Base-by-base conservation (phyloP, 371 early-diverging fungal species). In the Funneliformis caledonium region DNA sequence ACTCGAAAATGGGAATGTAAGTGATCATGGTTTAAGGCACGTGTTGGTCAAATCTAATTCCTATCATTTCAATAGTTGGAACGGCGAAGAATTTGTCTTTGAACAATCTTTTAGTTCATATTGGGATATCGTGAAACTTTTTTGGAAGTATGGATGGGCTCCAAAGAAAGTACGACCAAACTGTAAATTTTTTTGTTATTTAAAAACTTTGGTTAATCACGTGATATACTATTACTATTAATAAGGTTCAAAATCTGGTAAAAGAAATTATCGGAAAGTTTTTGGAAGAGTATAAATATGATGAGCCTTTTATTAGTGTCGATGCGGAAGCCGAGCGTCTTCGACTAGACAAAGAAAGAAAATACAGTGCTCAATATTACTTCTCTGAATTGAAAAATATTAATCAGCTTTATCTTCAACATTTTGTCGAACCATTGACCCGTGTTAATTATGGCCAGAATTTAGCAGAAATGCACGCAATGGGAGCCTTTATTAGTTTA, bases 361-460 rank as follows among this genome's bases (percentile, higher is more conserved):
- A 89, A 37, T 59, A 77, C 19, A 82, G 88, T 22, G 87, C 91
- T 8, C 70, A 83, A 8, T 78, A 81, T 16, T 91, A 87, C 76
- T 81, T 91, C n/a, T 81, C 83, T 45, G 76, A 82, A 14, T 73
- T 82, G 37, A 72, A 83, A 16, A 82, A 84, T 0, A 83, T 91
- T 59, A 75, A 81, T 33, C 78, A 80, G 1, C 67, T 61, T 0
- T 92, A 88, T 75, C 76, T 83, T 1, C 67, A 84, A 14, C 91
- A 92, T 78, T 83, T 92, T 6, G 80, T 92, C 6, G 91, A 92
- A 33, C 86, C 89, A 6, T 88, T 90, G 2, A 89, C 91, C 4
- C 84, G 94, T 8, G 93, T 91, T 45, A 94, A 94, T 77, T 94
- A 94, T 77, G 93, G 89, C 5, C 92, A 92, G 56, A 89, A 93